Evolutionary conservation across 1,284 basidiomycete genomes (phyloP).

Genomic region (Vanrija humicola): DNA sequence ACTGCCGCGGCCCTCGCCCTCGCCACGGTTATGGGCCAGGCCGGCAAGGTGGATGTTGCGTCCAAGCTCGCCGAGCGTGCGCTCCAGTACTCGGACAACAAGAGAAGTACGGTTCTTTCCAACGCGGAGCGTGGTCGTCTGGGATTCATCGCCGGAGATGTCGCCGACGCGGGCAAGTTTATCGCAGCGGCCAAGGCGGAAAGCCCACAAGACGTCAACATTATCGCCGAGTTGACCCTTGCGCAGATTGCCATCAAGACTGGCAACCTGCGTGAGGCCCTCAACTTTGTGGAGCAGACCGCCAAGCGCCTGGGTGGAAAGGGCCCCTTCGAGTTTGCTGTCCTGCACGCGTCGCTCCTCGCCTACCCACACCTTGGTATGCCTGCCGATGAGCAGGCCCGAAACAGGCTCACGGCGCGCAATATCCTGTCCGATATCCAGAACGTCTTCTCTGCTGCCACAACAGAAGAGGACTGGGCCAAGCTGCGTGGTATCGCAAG

Average conservation of each 20-base stretch:
- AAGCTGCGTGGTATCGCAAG: slow-evolving; percentile 60
- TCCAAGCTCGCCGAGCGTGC: slow-evolving; percentile 87
- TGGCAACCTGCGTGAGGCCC: slow-evolving; percentile 58
- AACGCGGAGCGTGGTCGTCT: slow-evolving; percentile 69
- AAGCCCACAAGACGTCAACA: slow-evolving; percentile 58
- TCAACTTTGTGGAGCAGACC: slow-evolving; percentile 77
- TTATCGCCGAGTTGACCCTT: slow-evolving; percentile 73
- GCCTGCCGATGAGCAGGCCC: slow-evolving; percentile 63
- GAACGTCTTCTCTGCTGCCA: slow-evolving; percentile 58
- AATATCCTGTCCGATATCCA: slow-evolving; percentile 74
- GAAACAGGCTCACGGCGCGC: slow-evolving; percentile 69
- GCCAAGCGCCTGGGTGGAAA: slow-evolving; percentile 44
- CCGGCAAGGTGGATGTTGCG: slow-evolving; percentile 55
- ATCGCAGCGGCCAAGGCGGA: slow-evolving; percentile 71
- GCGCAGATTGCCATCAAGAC: slow-evolving; percentile 78
- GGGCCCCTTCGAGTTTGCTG: slow-evolving; percentile 65
- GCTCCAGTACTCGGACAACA: slow-evolving; percentile 84
- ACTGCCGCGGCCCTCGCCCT: slow-evolving; percentile 36
- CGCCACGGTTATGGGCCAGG: slow-evolving; percentile 29
- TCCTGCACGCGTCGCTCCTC: slow-evolving; percentile 82
- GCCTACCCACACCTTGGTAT: slow-evolving; percentile 73
- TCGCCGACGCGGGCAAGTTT: slow-evolving; percentile 63
- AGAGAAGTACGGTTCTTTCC: slow-evolving; percentile 76
- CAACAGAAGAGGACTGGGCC: slow-evolving; percentile 40
- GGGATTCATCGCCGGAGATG: slow-evolving; percentile 63